Percentiles rank a stretch among this genome's conserved stretches.
phyloP scores from a whole-genome alignment of 2,329 filamentous ascomycete genomes.

The Diaporthe citri region DNA sequence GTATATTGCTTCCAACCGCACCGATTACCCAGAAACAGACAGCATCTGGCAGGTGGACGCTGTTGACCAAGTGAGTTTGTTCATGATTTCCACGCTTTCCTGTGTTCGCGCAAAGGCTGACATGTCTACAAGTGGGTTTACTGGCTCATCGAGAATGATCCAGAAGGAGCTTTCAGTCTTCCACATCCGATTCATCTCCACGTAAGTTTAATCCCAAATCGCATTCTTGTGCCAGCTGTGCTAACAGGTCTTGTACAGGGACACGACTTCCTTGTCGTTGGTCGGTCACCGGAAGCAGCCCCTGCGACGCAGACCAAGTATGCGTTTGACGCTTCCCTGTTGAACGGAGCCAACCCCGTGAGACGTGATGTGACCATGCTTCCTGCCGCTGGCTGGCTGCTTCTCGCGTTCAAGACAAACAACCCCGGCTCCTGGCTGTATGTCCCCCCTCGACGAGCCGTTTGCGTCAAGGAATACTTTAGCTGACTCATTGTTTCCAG shows the following conservation, averaged over 20 bases:
- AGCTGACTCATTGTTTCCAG: background rate
- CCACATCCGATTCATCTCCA: slow-evolving; percentile 52
- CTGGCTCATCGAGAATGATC: slow-evolving; percentile 49
- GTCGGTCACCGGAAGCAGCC: slow-evolving; percentile 43
- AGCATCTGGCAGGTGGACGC: slow-evolving; percentile 48
- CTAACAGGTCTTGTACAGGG: slow-evolving; percentile 41
- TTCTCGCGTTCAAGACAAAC: slow-evolving; percentile 60
- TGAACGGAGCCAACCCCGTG: slow-evolving; percentile 57
- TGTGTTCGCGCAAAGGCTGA: background rate
- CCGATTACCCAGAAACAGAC: slow-evolving; percentile 44
- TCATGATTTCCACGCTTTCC: slow-evolving; percentile 24
- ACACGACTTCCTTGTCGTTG: slow-evolving; percentile 49
- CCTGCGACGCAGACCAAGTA: slow-evolving; percentile 38
- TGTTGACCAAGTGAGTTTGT: slow-evolving; percentile 39
- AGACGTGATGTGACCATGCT: slow-evolving; percentile 61
- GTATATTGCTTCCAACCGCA: slow-evolving; percentile 49
- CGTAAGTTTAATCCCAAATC: slow-evolving; percentile 29
- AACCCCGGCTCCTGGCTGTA: slow-evolving; percentile 61
- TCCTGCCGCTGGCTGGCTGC: slow-evolving; percentile 57
- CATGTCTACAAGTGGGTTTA: slow-evolving; percentile 45
- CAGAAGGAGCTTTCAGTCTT: slow-evolving; percentile 39
- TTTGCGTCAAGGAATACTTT: background rate
- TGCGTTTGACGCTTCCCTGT: slow-evolving; percentile 45
- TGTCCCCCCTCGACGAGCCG: background rate
- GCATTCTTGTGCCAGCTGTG: background rate